Evolutionary conservation across 1,139 yeast genomes (phyloP), one percentile per base, ranked within the genome.

Genomic region (Taphrina deformans): DNA sequence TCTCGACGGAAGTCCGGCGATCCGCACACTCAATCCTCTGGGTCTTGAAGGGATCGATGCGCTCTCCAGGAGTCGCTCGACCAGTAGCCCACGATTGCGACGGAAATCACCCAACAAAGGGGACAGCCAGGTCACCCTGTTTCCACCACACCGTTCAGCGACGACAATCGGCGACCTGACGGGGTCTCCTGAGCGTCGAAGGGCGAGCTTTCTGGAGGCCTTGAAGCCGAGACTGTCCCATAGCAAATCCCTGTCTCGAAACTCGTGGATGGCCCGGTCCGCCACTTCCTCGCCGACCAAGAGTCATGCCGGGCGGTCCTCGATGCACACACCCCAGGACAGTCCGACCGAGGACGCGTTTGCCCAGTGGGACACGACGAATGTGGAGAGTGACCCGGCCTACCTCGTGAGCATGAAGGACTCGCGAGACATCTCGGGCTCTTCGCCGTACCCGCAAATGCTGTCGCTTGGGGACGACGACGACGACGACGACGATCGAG

Each of bases 321-420:
- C 41, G 26, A 33, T 10, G 26, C 55, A 46, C 46, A 27, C 35
- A 6, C 40, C 9, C 5, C 45, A 52, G 16, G 27, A 18, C 23
- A 38, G 51, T 29, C 45, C 50, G 21, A 41, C 41, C 9, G 51
- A 59, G 33, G 27, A 48, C 21, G 63, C 63, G 14, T 59, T 59
- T 50, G 38, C 56, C 18, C 46, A 59, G 48, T 59, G 63, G 63
- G 63, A 59, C 24, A 59, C 63, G n/a, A 23, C 56, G 10, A 40
- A 48, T 14, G 56, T 59, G 50, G 63, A 59, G 35, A 45, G 31
- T 2, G 63, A 59, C 35, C 56, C 50, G 2, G 40, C 63, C 24
- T 59, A 59, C 35, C 51, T 59, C 41, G 55, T 59, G n/a, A 41
- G 46, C 16, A 35, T 59, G 56, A 26, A 41, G 29, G 63, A 59